Conservation (phyloP, 176 grass and related monocot genomes). For the Poa pratensis region DNA sequence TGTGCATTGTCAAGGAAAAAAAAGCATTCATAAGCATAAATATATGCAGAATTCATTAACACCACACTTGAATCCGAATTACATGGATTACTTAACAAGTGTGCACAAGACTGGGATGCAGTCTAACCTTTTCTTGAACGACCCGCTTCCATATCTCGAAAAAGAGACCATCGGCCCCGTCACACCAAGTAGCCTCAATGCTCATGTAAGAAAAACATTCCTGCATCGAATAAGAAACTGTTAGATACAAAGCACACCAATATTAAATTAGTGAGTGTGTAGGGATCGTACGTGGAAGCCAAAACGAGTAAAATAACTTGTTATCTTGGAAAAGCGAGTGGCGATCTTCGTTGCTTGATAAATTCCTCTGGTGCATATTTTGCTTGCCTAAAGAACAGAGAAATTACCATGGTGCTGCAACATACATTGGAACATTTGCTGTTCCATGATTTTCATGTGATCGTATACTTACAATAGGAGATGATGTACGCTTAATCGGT, state of each 20-base stretch:
- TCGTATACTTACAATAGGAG: slow-evolving; percentile 28
- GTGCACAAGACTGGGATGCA: neutral
- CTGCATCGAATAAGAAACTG: slow-evolving; percentile 12
- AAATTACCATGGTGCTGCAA: slow-evolving; percentile 22
- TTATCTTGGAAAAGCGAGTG: slow-evolving; percentile 28
- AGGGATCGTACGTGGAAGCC: slow-evolving; percentile 29
- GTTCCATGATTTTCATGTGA: neutral
- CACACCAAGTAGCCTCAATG: neutral
- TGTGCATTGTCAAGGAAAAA: slow-evolving; percentile 8
- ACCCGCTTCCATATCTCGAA: slow-evolving; percentile 38
- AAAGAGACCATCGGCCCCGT: slow-evolving; percentile 7
- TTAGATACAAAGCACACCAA: neutral
- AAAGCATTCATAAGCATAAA: neutral
- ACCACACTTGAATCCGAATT: neutral
- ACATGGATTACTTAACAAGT: neutral
- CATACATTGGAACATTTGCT: neutral
- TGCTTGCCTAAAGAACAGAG: slow-evolving; percentile 18
- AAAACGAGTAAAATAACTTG: neutral
- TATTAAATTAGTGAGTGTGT: neutral
- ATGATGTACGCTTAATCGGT: neutral
- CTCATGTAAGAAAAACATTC: slow-evolving; percentile 16
- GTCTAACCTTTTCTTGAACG: slow-evolving; percentile 25
- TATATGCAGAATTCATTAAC: neutral
- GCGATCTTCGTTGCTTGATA: slow-evolving; percentile 43
- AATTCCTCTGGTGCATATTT: slow-evolving; percentile 27